Percentiles rank a stretch among this genome's conserved stretches.
Conservation (phyloP, 306 rosid species). For the Vigna hirtella region DNA sequence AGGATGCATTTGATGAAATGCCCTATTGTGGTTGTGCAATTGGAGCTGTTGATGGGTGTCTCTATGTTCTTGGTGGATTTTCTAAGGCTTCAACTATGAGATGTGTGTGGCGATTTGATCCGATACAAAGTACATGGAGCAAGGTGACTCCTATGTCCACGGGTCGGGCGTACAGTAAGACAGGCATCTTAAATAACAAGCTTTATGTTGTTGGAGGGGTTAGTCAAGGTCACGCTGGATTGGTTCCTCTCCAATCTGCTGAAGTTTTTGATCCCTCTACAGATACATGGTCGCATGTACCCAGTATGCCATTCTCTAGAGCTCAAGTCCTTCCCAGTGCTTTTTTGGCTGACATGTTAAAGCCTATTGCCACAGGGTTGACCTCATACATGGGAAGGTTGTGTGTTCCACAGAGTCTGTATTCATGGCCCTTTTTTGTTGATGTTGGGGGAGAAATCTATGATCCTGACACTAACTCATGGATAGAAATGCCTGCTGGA, state of each 20-base stretch:
- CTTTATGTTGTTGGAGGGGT: conserved; percentile 98
- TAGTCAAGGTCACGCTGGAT: conserved; percentile 80
- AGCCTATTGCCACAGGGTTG: conserved; percentile 92
- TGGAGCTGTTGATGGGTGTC: conserved; percentile 84
- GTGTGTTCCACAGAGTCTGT: conserved; percentile 89
- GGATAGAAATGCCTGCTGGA: conserved; percentile 93
- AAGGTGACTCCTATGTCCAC: conserved; percentile 79
- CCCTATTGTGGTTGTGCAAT: conserved; percentile 91
- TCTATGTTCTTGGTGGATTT: conserved; percentile 94
- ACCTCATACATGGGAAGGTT: conserved; percentile 87
- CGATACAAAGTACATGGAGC: conserved; percentile 70
- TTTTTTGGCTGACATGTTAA: conserved; percentile 85
- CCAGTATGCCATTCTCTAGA: conserved; percentile 94
- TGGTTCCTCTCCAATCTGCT: conserved; percentile 91
- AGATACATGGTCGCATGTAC: conserved; percentile 72
- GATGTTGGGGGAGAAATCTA: conserved; percentile 96
- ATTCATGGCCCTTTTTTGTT: conserved; percentile 96
- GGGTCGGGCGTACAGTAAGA: conserved; percentile 90
- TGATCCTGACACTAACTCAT: conserved; percentile 82
- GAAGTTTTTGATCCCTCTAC: conserved; percentile 87
- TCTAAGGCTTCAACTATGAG: conserved; percentile 77
- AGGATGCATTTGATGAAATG: conserved; percentile 79
- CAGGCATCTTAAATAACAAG: conserved; percentile 80
- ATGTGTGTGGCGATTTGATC: conserved; percentile 85
- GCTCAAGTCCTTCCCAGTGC: conserved; percentile 80